Conservation (phyloP, 495 filamentous ascomycete species). For the Aspergillus homomorphus region DNA sequence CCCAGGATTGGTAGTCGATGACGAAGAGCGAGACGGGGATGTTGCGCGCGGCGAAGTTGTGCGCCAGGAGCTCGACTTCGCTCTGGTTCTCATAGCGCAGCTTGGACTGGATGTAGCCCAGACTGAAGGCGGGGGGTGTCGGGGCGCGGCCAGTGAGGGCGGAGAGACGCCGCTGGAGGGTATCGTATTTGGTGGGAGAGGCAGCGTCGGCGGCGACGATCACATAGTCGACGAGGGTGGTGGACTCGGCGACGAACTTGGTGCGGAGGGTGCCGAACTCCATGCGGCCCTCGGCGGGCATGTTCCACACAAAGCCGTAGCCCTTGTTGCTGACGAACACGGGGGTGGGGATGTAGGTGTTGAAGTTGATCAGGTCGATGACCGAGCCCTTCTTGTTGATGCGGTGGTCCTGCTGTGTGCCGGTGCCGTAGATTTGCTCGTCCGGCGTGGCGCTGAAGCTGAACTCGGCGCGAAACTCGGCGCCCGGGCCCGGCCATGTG, state of each 20-base stretch:
- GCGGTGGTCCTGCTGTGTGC: slow-evolving; percentile 29
- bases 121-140: slow-evolving; percentile 26
- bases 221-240: slow-evolving; percentile 30
- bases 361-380: slow-evolving; percentile 30
- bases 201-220: slow-evolving; percentile 19
- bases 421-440: slow-evolving; percentile 31
- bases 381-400: slow-evolving; percentile 29
- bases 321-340: slow-evolving; percentile 31
- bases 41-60: slow-evolving; percentile 18
- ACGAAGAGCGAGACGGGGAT: slow-evolving; percentile 32
- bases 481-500: slow-evolving; percentile 23
- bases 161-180: slow-evolving; percentile 25
- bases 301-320: slow-evolving; percentile 31
- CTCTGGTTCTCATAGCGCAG: slow-evolving; percentile 34
- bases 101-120: slow-evolving; percentile 35
- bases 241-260: slow-evolving; percentile 22
- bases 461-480: slow-evolving; percentile 27
- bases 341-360: slow-evolving; percentile 27
- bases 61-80: slow-evolving; percentile 24
- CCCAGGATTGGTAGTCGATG: slow-evolving; percentile 36
- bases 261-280: slow-evolving; percentile 26
- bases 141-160: slow-evolving; percentile 28
- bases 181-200: slow-evolving; percentile 21
- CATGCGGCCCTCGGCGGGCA: slow-evolving; percentile 29
- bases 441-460: slow-evolving; percentile 30